Evolutionary conservation across 2,329 filamentous ascomycete genomes (phyloP).

Genomic region (Fusarium nelsonii): DNA sequence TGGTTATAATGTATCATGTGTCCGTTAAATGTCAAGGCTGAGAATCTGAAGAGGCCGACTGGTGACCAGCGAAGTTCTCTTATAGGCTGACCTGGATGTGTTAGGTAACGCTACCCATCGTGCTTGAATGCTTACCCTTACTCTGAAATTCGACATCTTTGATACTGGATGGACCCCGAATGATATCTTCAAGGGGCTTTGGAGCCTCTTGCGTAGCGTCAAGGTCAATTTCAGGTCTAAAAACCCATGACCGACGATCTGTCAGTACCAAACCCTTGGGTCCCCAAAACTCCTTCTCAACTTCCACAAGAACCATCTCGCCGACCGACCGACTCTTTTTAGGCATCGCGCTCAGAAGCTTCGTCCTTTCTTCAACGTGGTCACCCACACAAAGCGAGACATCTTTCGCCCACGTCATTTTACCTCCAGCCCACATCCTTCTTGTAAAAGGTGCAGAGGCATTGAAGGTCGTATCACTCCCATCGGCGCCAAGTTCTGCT

Average conservation of each 20-base stretch:
- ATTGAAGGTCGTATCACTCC: slow-evolving; percentile 71
- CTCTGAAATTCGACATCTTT: slow-evolving; percentile 39
- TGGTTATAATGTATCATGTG: slow-evolving; percentile 87
- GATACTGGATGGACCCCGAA: slow-evolving; percentile 43
- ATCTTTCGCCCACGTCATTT: slow-evolving; percentile 61
- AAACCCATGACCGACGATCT: slow-evolving; percentile 67
- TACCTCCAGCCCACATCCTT: slow-evolving; percentile 76
- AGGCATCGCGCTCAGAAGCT: slow-evolving; percentile 63
- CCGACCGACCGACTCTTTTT: slow-evolving; percentile 68
- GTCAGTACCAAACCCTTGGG: slow-evolving; percentile 63
- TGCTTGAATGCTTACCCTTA: slow-evolving; percentile 7
- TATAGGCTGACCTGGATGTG: slow-evolving; percentile 33
- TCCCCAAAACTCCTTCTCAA: slow-evolving; percentile 70
- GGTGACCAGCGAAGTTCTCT: slow-evolving; percentile 60
- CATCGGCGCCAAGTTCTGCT: slow-evolving; percentile 67
- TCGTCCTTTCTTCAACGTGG: slow-evolving; percentile 67
- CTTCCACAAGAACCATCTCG: slow-evolving; percentile 74
- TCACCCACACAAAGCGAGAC: slow-evolving; percentile 64
- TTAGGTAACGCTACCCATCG: neutral
- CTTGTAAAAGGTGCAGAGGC: slow-evolving; percentile 70
- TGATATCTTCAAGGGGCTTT: slow-evolving; percentile 31
- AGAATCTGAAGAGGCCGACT: slow-evolving; percentile 79
- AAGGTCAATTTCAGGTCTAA: slow-evolving; percentile 54
- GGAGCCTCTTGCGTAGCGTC: slow-evolving; percentile 33
- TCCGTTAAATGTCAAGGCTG: slow-evolving; percentile 85